These are phyloP conservation scores for Pezicula neosporulosa DNA, from an alignment of 2,329 filamentous ascomycete genomes.

Conservation along the genomic window DNA sequence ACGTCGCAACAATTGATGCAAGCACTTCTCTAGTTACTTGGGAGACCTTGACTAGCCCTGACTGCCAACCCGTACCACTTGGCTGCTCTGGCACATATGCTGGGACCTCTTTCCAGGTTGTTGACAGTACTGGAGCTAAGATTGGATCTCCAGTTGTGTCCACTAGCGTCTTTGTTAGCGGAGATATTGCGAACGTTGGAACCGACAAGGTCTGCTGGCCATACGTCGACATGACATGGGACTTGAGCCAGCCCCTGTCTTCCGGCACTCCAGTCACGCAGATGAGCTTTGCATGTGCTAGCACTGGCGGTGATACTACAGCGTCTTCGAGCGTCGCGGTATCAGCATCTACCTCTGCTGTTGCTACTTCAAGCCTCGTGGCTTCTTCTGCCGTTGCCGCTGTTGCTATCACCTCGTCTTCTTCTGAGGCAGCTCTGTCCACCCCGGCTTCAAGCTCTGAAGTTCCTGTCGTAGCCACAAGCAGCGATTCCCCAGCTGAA, in stretches of 20 bases:
- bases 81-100: slow-evolving; percentile 56
- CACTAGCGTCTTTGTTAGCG: slow-evolving; percentile 54
- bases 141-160: slow-evolving; percentile 47
- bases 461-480: not conserved
- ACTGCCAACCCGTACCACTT: slow-evolving; percentile 54
- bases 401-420: not conserved
- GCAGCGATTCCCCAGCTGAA: too few species aligned
- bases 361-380: not conserved
- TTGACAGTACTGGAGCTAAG: slow-evolving; percentile 46
- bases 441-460: not conserved
- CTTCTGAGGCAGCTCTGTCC: not conserved
- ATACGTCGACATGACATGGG: slow-evolving; percentile 54
- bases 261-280: slow-evolving; percentile 30
- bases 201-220: slow-evolving; percentile 56
- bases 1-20: slow-evolving; percentile 51
- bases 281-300: slow-evolving; percentile 51
- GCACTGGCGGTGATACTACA: slow-evolving; percentile 6
- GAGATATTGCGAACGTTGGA: slow-evolving; percentile 58
- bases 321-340: not conserved
- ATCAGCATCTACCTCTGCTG: not conserved
- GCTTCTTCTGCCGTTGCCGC: not conserved
- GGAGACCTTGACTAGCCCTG: slow-evolving; percentile 56
- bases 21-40: slow-evolving; percentile 53
- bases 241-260: slow-evolving; percentile 30
- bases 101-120: slow-evolving; percentile 57